phyloP scores from a whole-genome alignment of 1,284 basidiomycete species.

The Lignosus rhinocerotis region DNA sequence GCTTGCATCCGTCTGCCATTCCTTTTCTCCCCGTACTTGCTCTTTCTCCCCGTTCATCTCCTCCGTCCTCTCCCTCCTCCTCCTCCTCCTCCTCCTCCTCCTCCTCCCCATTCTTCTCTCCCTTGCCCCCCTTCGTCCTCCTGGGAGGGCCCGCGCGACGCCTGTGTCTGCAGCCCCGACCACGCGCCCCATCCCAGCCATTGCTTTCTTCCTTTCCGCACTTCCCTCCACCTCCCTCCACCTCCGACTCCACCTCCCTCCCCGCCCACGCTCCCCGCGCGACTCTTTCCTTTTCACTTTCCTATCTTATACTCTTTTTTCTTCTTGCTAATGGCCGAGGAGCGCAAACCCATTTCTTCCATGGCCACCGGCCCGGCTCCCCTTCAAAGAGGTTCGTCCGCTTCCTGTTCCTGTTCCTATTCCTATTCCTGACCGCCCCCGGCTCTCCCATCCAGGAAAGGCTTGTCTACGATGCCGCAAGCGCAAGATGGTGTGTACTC shows the following conservation, averaged over 20 bases:
- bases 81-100: not conserved
- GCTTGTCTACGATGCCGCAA: conserved; percentile 74
- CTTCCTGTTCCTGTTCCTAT: not conserved
- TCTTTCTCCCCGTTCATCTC: not conserved
- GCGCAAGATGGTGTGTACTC: conserved; percentile 67
- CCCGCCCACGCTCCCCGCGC: conserved; percentile 30
- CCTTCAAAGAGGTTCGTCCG: conserved; percentile 36
- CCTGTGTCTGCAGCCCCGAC: conserved; percentile 1
- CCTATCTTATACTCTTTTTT: conserved; percentile 37
- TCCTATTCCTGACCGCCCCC: conserved; percentile 3
- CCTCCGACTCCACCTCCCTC: too few relatives aligned
- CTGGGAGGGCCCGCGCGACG: conserved; percentile 2
- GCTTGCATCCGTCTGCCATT: conserved; percentile 17
- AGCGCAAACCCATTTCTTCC: conserved; percentile 29
- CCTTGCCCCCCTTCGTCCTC: conserved; percentile 6
- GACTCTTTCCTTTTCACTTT: conserved; percentile 28
- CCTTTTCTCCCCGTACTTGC: conserved; percentile 5
- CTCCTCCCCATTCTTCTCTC: conserved; percentile 1
- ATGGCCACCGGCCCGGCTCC: conserved; percentile 28
- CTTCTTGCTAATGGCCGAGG: conserved; percentile 44
- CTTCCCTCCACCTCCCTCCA: not conserved
- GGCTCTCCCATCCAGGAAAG: conserved; percentile 44
- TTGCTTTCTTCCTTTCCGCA: not conserved
- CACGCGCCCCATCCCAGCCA: too few relatives aligned
- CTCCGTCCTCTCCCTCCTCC: conserved; percentile 2